Evolutionary conservation across 306 rosid genomes (phyloP), one percentile per base, ranked within the genome.

Genomic region (Vigna hirtella): DNA sequence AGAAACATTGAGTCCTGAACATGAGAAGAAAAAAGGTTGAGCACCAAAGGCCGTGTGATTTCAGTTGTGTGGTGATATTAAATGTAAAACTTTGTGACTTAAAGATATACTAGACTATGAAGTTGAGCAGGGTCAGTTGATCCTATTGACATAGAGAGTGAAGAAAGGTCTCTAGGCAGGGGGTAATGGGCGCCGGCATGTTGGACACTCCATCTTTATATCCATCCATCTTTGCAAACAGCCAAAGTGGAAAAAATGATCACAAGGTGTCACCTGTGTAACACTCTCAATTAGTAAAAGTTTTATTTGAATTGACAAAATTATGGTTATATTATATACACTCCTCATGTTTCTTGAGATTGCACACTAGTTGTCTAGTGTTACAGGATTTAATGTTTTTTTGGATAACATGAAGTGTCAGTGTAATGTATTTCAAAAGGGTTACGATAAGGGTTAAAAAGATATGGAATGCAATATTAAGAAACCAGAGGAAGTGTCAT

Each of bases 211-310:
- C 98, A 94, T 92, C 88, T 94, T 94, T 76, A 94, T 85, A 83
- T 94, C 97, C 98, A 94, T 94, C 98, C 98, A 94, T 86, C 97
- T 90, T 87, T 94, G 98, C 79, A 94, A 86, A 78, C 98, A 94
- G 68, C 92, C 93, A 9, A 92, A 88, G 79, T 94, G 98, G 86
- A 94, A 94, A 85, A 92, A 90, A 89, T 94, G 98, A 77, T 94
- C 98, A 73, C 98, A 94, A 22, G 98, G 98, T 40, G 98, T 92
- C 66, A 92, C 97, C 98, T 94, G 90, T 43, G 64, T 51, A 34
- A 82, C 59, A 74, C 3, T 53, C 16, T 73, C 34, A 72, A 79
- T 77, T 62, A 82, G 72, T 22, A 52, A 32, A 42, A 62, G 28
- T 49, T 45, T 24, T 7, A 74, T 34, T 50, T 28, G 20, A 51